Base-by-base conservation (phyloP, 2,329 filamentous ascomycete genomes). In the Fusarium mangiferae region DNA sequence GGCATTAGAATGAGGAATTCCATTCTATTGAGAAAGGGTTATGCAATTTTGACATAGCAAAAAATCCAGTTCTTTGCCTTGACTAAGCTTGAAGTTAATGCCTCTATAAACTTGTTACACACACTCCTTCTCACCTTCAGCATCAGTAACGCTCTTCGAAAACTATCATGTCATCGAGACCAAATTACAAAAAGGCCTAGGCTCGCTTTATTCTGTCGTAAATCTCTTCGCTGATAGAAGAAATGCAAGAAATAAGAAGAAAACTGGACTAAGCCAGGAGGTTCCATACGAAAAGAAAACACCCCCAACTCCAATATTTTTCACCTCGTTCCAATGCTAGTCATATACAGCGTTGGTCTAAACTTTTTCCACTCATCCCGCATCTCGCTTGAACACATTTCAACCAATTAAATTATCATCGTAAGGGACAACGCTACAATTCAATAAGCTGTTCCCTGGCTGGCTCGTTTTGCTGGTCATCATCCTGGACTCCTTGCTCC, bases 391-490 rank as follows among this genome's bases (percentile, higher is more conserved):
- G 52, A 73, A 58, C 58, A 45, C 64, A 52, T 72, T 69, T 56
- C 51, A 54, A 36, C 57, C 48, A 54, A 52, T 51, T 55, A 36
- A 38, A 57, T 46, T n/a, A 49, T 59, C 24, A 36, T 36, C 20
- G 39, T 28, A 15, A n/a, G 55, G n/a, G 22, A 41, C 45, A 51
- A 36, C 39, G 30, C 51, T 69, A 77, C 48, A 75, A 48, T 22
- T 75, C 72, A 52, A 78, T 69, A 30, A 78, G 68, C 41, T 72
- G 71, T 56, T 79, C 78, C 58, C 69, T 57, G 14, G 61, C 69
- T 36, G 61, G 61, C 63, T 74, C 69, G 11, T 74, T 62, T 17
- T 46, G 69, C 28, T 66, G 45, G 48, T 76, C 62, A 51, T 70
- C 60, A 39, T 42, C 68, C 38, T 28, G 39, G 22, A 55, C 62